Percentiles rank a stretch among this genome's conserved stretches.
phyloP scores from a whole-genome alignment of 1,139 yeast genomes.

The Taiozyma sp. region DNA sequence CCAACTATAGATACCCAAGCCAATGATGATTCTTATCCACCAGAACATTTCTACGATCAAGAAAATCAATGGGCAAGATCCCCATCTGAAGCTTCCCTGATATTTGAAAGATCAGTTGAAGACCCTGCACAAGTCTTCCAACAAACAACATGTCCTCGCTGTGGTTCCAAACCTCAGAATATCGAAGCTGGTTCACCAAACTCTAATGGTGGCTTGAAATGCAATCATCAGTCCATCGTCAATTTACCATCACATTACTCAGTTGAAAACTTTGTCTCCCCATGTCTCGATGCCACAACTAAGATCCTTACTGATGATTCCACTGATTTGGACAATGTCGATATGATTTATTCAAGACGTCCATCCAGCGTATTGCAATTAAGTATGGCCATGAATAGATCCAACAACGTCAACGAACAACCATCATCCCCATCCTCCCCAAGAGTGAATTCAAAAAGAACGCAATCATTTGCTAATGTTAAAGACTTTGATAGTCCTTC shows the following conservation, averaged over 20 bases:
- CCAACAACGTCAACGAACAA: constrained; percentile 23
- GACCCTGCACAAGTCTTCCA: constrained; percentile 23
- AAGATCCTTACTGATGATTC: constrained; percentile 52
- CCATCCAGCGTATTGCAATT: constrained; percentile 56
- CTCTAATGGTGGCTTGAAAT: constrained; percentile 8
- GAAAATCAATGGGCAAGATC: neutral
- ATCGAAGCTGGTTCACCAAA: constrained; percentile 1
- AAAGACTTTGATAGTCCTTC: constrained; percentile 19
- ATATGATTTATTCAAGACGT: constrained; percentile 65
- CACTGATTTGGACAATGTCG: constrained; percentile 62
- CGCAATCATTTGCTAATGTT: constrained; percentile 35
- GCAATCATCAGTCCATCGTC: constrained; percentile 24
- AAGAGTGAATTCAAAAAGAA: constrained; percentile 18
- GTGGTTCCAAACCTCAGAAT: constrained; percentile 14
- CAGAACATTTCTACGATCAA: neutral
- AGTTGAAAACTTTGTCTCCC: constrained; percentile 72
- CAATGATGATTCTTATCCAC: neutral
- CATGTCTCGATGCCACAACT: constrained; percentile 79
- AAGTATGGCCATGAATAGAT: constrained; percentile 54
- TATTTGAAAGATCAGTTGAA: constrained; percentile 25
- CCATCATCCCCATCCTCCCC: constrained; percentile 18
- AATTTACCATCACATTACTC: constrained; percentile 43
- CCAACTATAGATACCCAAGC: neutral
- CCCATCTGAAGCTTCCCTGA: constrained; percentile 3
- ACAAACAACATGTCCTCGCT: constrained; percentile 23